These are phyloP conservation scores for Scenedesmus sp. DNA, from an alignment of 163 green algal species.

Conservation along the genomic window DNA sequence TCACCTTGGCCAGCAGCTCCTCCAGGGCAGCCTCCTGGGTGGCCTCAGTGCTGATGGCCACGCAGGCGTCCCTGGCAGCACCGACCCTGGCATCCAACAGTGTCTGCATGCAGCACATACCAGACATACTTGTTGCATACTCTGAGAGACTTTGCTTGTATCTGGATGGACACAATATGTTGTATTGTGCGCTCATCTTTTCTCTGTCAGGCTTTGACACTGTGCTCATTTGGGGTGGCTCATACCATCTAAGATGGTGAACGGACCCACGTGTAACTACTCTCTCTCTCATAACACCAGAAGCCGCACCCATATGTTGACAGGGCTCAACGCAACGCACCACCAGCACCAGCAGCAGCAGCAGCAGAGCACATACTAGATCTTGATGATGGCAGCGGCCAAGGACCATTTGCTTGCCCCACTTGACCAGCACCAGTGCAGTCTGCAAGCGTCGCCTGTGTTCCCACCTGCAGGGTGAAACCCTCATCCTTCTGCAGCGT, in stretches of 20 bases:
- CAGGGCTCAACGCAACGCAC: neutral
- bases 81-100: slow-evolving; percentile 80
- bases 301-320: too few relatives aligned
- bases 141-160: too few relatives aligned
- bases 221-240: too few relatives aligned
- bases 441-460: neutral
- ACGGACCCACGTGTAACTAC: too few relatives aligned
- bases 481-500: slow-evolving; percentile 54
- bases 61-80: slow-evolving; percentile 72
- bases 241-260: too few relatives aligned
- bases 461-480: slow-evolving; percentile 76
- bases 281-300: too few relatives aligned
- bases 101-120: slow-evolving; percentile 58
- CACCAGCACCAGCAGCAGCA: neutral
- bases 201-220: too few relatives aligned
- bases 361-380: neutral
- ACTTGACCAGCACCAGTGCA: neutral
- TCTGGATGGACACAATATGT: too few relatives aligned
- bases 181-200: too few relatives aligned
- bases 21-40: slow-evolving; percentile 86
- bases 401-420: neutral
- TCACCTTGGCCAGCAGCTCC: slow-evolving; percentile 84
- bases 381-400: neutral
- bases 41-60: slow-evolving; percentile 80
- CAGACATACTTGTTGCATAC: too few relatives aligned